Evolutionary conservation across 208 protist species (phyloP).

Genomic region (Trypanosoma rangeli): DNA sequence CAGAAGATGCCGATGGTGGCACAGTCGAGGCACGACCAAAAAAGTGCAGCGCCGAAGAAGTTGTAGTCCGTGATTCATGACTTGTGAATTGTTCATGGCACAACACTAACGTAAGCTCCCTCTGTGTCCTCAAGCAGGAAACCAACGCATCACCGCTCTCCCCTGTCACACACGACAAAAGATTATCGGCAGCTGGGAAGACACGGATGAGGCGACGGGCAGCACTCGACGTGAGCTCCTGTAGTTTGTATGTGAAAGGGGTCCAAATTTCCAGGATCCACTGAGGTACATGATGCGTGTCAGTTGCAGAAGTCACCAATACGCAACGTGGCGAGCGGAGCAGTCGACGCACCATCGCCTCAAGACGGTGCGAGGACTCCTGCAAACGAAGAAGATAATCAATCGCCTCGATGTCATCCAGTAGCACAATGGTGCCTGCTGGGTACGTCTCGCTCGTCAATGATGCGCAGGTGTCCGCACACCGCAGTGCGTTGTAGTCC

Average conservation of each 20-base stretch:
- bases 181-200: slow-evolving; percentile 14
- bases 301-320: slow-evolving; percentile 45
- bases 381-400: slow-evolving; percentile 44
- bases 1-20: not conserved
- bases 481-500: slow-evolving; percentile 30
- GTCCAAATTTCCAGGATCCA: slow-evolving; percentile 30
- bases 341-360: slow-evolving; percentile 29
- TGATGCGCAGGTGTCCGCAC: slow-evolving; percentile 5
- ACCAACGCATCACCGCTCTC: not conserved
- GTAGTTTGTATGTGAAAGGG: slow-evolving; percentile 37
- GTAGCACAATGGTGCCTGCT: slow-evolving; percentile 46
- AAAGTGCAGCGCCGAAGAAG: slow-evolving; percentile 8
- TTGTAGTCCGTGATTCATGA: not conserved
- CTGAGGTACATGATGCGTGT: slow-evolving; percentile 34
- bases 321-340: slow-evolving; percentile 41
- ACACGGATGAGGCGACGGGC: slow-evolving; percentile 26
- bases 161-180: slow-evolving; percentile 8
- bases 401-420: slow-evolving; percentile 60
- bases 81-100: slow-evolving; percentile 14
- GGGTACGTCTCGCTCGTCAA: slow-evolving; percentile 3
- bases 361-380: slow-evolving; percentile 25
- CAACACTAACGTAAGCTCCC: slow-evolving; percentile 25
- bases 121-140: slow-evolving; percentile 19
- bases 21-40: not conserved
- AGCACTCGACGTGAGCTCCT: slow-evolving; percentile 32